Evolutionary conservation across 768 basidiomycete species (phyloP).

Genomic region (Boletellus emodensis): DNA sequence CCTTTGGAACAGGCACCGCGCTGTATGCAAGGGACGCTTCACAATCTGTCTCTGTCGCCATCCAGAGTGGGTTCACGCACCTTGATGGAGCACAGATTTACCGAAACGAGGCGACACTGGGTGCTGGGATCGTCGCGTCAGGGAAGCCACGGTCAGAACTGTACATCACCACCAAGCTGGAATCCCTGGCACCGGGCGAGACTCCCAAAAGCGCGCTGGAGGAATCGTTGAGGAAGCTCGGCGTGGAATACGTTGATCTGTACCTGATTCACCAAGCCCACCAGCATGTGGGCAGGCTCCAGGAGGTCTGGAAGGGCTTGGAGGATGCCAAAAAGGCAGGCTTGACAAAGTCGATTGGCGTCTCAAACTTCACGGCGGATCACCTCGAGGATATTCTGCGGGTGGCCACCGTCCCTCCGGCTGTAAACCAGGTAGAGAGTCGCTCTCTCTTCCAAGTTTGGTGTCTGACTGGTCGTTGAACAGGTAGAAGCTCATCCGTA

Average conservation of each 20-base stretch:
- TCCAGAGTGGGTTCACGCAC: constrained; percentile 55
- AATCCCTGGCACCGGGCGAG: constrained; percentile 31
- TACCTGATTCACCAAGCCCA: constrained; percentile 56
- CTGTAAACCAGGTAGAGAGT: constrained; percentile 48
- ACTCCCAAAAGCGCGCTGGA: constrained; percentile 48
- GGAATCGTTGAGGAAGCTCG: constrained; percentile 51
- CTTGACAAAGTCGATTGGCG: constrained; percentile 42
- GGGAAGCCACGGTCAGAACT: constrained; percentile 51
- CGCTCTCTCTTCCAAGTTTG: not conserved
- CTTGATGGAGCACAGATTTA: constrained; percentile 65
- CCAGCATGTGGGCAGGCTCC: constrained; percentile 39
- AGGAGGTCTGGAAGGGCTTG: constrained; percentile 57
- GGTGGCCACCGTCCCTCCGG: constrained; percentile 42
- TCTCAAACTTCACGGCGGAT: constrained; percentile 49
- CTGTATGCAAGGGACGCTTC: constrained; percentile 43
- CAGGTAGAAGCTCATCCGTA: constrained; percentile 56
- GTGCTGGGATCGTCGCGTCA: constrained; percentile 46
- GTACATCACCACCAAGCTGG: constrained; percentile 61
- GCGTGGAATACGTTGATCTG: constrained; percentile 55
- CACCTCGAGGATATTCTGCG: constrained; percentile 43
- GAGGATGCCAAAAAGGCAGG: constrained; percentile 49
- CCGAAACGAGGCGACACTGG: constrained; percentile 51
- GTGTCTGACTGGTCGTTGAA: not conserved
- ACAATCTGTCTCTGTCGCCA: constrained; percentile 39
- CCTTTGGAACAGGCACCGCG: constrained; percentile 61